A percentile compares a stretch with the other conserved stretches of the same genome.
Evolutionary conservation across 352 stramenopile species (phyloP).

Genomic region (Phytophthora citrophthora): DNA sequence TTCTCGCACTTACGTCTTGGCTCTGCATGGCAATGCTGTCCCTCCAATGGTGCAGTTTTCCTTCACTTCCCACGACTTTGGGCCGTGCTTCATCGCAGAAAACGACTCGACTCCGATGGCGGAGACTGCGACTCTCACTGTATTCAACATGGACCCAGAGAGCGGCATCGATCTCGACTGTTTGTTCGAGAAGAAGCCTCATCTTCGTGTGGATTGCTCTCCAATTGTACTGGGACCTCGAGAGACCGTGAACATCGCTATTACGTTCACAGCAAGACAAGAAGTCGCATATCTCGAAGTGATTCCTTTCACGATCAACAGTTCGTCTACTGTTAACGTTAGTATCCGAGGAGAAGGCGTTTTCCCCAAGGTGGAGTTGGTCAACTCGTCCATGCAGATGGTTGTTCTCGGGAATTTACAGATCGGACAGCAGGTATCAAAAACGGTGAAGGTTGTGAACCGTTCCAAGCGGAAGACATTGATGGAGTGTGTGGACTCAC

Average conservation of each 20-base stretch:
- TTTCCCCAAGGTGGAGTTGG: slow-evolving; percentile 85
- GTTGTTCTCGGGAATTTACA: slow-evolving; percentile 86
- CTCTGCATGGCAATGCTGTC: slow-evolving; percentile 76
- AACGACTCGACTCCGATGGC: slow-evolving; percentile 58
- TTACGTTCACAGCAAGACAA: slow-evolving; percentile 89
- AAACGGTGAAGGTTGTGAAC: slow-evolving; percentile 88
- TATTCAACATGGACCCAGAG: slow-evolving; percentile 91
- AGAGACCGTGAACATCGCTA: slow-evolving; percentile 76
- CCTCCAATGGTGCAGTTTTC: slow-evolving; percentile 90
- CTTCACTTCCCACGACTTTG: slow-evolving; percentile 92
- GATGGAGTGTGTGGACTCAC: slow-evolving; percentile 59
- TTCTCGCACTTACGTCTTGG: slow-evolving; percentile 83
- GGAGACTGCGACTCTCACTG: slow-evolving; percentile 64
- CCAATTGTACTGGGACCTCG: slow-evolving; percentile 85
- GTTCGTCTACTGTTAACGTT: slow-evolving; percentile 78
- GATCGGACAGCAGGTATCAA: slow-evolving; percentile 75
- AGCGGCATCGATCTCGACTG: slow-evolving; percentile 89
- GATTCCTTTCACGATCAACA: slow-evolving; percentile 93
- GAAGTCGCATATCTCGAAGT: slow-evolving; percentile 84
- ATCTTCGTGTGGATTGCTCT: slow-evolving; percentile 86
- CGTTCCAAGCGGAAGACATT: slow-evolving; percentile 77
- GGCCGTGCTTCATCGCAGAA: slow-evolving; percentile 91
- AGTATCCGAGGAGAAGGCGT: slow-evolving; percentile 81
- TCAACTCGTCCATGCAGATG: slow-evolving; percentile 84
- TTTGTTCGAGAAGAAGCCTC: slow-evolving; percentile 87